Percentiles rank a stretch among this genome's conserved stretches.
These are phyloP conservation scores for Theobroma cacao DNA, from an alignment of 345 rosid species.

Conservation along the genomic window DNA sequence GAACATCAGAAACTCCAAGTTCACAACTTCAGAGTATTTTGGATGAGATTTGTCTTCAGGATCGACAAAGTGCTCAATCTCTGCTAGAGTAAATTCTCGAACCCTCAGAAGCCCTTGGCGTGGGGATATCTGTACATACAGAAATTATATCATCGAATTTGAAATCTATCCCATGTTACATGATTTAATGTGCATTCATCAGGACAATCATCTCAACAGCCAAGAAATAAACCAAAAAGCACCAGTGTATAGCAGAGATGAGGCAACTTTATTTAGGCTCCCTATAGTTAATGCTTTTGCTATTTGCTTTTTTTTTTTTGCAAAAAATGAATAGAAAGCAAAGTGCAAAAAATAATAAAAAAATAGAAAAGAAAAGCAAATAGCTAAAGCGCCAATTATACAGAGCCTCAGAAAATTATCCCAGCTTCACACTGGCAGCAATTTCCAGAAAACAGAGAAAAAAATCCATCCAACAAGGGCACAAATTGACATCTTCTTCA, in stretches of 20 bases:
- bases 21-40: constrained; percentile 61
- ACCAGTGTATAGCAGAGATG: neutral
- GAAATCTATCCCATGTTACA: neutral
- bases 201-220: constrained; percentile 2
- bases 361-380: no score
- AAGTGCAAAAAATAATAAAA: no score
- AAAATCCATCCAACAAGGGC: neutral
- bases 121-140: constrained; percentile 70
- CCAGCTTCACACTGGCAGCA: neutral
- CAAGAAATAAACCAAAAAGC: neutral
- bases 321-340: no score
- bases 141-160: neutral
- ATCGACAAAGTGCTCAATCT: constrained; percentile 96
- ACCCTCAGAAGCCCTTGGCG: constrained; percentile 97
- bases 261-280: neutral
- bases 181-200: neutral
- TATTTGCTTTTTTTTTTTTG: no score
- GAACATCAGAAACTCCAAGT: constrained; percentile 83
- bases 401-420: no score
- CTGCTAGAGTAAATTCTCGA: constrained; percentile 94
- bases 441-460: neutral
- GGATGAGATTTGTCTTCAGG: constrained; percentile 96
- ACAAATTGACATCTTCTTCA: neutral
- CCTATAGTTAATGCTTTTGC: no score
- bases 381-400: no score